These are phyloP conservation scores for Colletotrichum eremochloae DNA, from an alignment of 2,329 filamentous ascomycete genomes.

Conservation along the genomic window DNA sequence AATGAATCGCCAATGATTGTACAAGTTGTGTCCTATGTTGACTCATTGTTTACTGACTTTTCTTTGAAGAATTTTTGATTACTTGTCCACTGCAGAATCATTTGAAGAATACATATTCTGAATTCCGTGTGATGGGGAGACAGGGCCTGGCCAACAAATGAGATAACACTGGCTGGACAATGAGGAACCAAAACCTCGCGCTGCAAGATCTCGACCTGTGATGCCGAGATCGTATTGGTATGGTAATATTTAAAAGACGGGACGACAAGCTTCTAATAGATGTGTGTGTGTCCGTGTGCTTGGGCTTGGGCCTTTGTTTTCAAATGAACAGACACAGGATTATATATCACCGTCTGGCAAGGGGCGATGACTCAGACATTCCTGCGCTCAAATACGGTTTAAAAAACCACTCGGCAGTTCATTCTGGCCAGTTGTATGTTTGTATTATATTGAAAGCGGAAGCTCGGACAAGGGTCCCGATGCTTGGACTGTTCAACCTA, in stretches of 20 bases:
- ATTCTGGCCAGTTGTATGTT: too few species aligned
- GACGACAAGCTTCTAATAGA: background rate
- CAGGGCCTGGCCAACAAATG: background rate
- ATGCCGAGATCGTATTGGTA: background rate
- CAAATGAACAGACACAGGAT: too few species aligned
- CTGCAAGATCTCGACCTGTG: background rate
- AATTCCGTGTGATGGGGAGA: too few species aligned
- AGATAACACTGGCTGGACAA: background rate
- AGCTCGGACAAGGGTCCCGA: too few species aligned
- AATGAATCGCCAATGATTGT: accelerated
- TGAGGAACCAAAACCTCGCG: background rate
- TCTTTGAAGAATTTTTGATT: background rate
- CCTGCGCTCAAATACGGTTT: background rate
- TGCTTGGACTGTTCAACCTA: too few species aligned
- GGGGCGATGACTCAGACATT: too few species aligned
- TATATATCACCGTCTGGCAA: too few species aligned
- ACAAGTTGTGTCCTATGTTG: background rate
- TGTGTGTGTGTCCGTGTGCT: too few species aligned
- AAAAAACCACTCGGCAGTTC: too few species aligned
- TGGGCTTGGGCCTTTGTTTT: too few species aligned
- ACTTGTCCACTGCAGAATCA: background rate
- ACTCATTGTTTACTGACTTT: background rate
- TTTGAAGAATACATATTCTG: background rate
- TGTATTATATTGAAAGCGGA: too few species aligned
- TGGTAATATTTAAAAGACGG: background rate